Evolutionary conservation across 495 filamentous ascomycete species (phyloP), one percentile per base, ranked within the genome.

Genomic region (Astrothelium subdiscretum): DNA sequence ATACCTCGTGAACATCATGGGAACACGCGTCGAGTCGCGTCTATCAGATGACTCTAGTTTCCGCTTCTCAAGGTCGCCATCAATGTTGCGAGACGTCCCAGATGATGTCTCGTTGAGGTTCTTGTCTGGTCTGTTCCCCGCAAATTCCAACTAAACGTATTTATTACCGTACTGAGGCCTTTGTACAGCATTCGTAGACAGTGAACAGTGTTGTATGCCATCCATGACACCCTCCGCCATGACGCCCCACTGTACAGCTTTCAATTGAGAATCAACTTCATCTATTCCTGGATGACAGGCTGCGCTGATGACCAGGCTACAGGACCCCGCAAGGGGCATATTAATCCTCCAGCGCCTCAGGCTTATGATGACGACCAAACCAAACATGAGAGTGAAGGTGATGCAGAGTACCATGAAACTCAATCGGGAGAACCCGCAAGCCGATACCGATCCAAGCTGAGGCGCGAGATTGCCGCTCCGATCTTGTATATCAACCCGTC

Each of bases 221-320:
- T n/a, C n/a, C n/a, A n/a, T n/a, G n/a, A n/a, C n/a, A n/a, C n/a
- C n/a, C n/a, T n/a, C n/a, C n/a, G n/a, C n/a, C n/a, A 54, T n/a
- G 20, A 58, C 54, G 6, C 54, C 54, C 54, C 54, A 58, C 26
- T 58, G 54, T 35, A 58, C 54, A 6, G 54, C 18, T 31, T 31
- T 6, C 11, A 58, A 24, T 15, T 58, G 54, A 31, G 54, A 24
- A 12, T 58, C 54, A 31, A 31, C 4, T n/a, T 58, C 54, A 24
- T 29, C 24, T 24, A 11, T 15, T 20, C 18, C 18, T 6, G 54
- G 54, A 58, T 58, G 54, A 20, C 54, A 58, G 6, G 54, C 54
- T 12, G 54, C 54, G 29, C 54, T 58, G 54, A 58, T 58, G 15
- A 35, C 20, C 26, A 58, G 54, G n/a, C 54, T 58, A 29, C 54